Evolutionary conservation across 805 yeast genomes (phyloP).

Genomic region (Sungouiella thailandica): DNA sequence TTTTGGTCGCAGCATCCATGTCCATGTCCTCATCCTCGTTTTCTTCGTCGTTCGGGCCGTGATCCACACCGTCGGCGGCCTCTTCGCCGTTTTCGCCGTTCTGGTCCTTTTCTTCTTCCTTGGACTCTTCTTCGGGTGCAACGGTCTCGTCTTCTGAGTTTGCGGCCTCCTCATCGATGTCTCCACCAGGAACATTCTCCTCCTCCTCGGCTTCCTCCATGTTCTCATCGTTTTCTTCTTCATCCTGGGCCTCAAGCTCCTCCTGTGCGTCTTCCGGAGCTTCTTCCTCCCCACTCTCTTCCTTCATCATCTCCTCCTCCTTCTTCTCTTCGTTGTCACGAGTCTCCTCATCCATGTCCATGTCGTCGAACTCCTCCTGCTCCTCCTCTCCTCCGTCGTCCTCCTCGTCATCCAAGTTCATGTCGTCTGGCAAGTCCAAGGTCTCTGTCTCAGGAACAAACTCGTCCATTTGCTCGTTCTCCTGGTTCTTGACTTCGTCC

Average conservation of each 20-base stretch:
- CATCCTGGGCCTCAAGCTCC: constrained; percentile 17
- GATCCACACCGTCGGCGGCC: constrained; percentile 51
- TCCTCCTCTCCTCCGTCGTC: constrained; percentile 45
- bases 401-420: constrained; percentile 79
- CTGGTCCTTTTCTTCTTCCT: constrained; percentile 38
- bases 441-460: constrained; percentile 81
- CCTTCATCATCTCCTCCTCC: constrained; percentile 10
- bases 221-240: constrained; percentile 24
- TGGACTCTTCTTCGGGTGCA: constrained; percentile 30
- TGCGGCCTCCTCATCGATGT: constrained; percentile 27
- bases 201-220: constrained; percentile 16
- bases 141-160: too few species aligned
- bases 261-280: constrained; percentile 21
- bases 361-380: constrained; percentile 23
- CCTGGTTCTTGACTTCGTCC: constrained; percentile 67
- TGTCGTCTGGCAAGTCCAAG: constrained; percentile 86
- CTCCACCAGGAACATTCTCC: constrained; percentile 20
- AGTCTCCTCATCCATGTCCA: constrained; percentile 17
- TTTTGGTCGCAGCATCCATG: constrained; percentile 55
- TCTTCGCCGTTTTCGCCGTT: constrained; percentile 25
- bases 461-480: constrained; percentile 63
- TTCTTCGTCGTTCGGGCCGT: too few species aligned
- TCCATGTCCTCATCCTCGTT: constrained; percentile 43
- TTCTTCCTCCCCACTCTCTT: constrained; percentile 15
- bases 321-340: constrained; percentile 29